Percentiles rank a stretch among this genome's conserved stretches.
Evolutionary conservation across 306 rosid genomes (phyloP).

Genomic region (Rosa persica): DNA sequence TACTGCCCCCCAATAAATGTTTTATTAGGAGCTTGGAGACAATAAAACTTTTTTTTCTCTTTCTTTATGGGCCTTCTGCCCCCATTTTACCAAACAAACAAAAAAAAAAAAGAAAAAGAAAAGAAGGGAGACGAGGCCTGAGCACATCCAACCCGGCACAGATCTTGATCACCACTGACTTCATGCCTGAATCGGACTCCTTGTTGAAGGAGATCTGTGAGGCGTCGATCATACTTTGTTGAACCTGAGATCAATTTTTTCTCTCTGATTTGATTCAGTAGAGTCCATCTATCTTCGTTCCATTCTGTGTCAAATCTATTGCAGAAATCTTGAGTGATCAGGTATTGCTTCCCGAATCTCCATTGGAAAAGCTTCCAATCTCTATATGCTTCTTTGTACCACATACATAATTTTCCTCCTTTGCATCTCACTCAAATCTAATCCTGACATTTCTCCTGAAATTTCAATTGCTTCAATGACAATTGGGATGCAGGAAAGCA

Average conservation of each 20-base stretch:
- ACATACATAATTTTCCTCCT: conserved; percentile 51
- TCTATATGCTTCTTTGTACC: conserved; percentile 54
- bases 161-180: too few relatives aligned
- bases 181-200: too few relatives aligned
- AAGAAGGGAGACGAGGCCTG: too few relatives aligned
- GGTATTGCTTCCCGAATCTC: conserved; percentile 81
- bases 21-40: too few relatives aligned
- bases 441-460: conserved; percentile 63
- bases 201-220: conserved; percentile 41
- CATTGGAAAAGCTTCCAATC: conserved; percentile 77
- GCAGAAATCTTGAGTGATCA: conserved; percentile 57
- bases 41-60: too few relatives aligned
- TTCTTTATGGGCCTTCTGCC: too few relatives aligned
- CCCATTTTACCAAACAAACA: too few relatives aligned
- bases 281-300: conserved; percentile 84
- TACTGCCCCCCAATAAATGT: too few relatives aligned
- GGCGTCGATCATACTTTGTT: conserved; percentile 50
- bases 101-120: too few relatives aligned
- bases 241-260: conserved; percentile 40
- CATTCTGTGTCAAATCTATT: conserved; percentile 49
- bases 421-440: conserved; percentile 60
- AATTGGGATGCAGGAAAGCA: conserved; percentile 52
- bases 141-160: too few relatives aligned
- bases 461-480: conserved; percentile 82
- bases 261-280: conserved; percentile 50